Percentiles rank a stretch among this genome's conserved stretches.
Conservation (phyloP, 148 eudicot species). For the Diospyros kaki region DNA sequence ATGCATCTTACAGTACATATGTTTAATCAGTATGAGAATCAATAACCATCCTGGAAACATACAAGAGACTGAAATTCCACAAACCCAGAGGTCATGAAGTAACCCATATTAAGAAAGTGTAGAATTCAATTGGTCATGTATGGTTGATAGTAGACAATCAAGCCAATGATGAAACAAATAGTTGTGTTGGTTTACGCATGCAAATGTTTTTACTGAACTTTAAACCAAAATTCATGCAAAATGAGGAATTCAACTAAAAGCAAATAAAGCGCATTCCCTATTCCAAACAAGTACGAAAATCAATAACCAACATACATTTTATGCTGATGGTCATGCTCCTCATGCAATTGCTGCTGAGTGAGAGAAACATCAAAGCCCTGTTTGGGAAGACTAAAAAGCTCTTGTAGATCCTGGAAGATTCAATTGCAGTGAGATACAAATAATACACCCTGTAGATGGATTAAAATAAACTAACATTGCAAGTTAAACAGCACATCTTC, state of each 20-base stretch:
- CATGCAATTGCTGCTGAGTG: conserved; percentile 87
- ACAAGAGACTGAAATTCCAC: neutral
- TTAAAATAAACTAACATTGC: neutral
- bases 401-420: conserved; percentile 67
- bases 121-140: neutral
- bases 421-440: conserved; percentile 12
- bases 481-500: neutral
- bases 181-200: neutral
- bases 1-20: neutral
- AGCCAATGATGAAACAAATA: neutral
- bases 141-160: neutral
- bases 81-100: neutral
- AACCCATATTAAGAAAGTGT: neutral
- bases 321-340: conserved; percentile 73
- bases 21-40: neutral
- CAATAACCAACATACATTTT: conserved; percentile 36
- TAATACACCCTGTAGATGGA: neutral
- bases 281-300: conserved; percentile 1
- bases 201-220: neutral
- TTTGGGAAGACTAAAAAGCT: conserved; percentile 84
- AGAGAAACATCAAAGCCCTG: conserved; percentile 88
- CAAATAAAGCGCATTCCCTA: neutral
- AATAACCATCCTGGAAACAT: neutral
- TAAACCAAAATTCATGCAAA: neutral
- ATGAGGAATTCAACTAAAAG: neutral